Evolutionary conservation across 1,284 basidiomycete genomes (phyloP).

Genomic region (Fomitopsis palustris): DNA sequence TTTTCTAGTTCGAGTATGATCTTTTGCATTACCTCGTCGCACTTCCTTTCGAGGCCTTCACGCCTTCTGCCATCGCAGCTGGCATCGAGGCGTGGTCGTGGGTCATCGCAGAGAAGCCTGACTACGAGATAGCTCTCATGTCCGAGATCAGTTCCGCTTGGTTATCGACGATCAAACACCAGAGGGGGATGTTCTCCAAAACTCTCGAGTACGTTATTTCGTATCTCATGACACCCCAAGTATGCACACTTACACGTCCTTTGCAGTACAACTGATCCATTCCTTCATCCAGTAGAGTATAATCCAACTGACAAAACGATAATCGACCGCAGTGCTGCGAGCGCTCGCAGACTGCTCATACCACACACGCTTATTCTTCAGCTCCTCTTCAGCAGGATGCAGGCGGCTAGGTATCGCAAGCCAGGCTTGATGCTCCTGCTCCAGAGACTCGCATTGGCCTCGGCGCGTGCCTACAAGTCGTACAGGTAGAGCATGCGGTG

Average conservation of each 20-base stretch:
- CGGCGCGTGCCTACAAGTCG: constrained; percentile 59
- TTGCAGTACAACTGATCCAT: constrained; percentile 80
- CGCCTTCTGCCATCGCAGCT: constrained; percentile 80
- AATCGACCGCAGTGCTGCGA: constrained; percentile 71
- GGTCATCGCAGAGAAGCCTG: constrained; percentile 87
- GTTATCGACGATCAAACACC: constrained; percentile 75
- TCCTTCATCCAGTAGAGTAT: constrained; percentile 85
- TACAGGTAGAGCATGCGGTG: constrained; percentile 58
- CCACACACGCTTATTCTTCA: constrained; percentile 87
- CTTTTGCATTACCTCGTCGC: constrained; percentile 87
- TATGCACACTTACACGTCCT: background rate
- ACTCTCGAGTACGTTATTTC: constrained; percentile 66
- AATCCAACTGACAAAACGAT: constrained; percentile 86
- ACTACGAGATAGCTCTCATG: constrained; percentile 75
- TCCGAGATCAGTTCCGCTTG: constrained; percentile 87
- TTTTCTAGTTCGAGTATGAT: constrained; percentile 73
- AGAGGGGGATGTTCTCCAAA: constrained; percentile 82
- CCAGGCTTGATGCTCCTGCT: constrained; percentile 85
- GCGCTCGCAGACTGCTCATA: constrained; percentile 73
- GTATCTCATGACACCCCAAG: background rate
- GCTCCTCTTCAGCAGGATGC: constrained; percentile 90
- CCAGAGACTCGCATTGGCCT: constrained; percentile 80
- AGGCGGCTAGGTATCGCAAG: constrained; percentile 88
- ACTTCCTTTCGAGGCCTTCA: constrained; percentile 88
- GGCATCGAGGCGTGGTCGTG: constrained; percentile 97